phyloP scores from a whole-genome alignment of 192 early-diverging fungal species.

The Coemansia sp. region DNA sequence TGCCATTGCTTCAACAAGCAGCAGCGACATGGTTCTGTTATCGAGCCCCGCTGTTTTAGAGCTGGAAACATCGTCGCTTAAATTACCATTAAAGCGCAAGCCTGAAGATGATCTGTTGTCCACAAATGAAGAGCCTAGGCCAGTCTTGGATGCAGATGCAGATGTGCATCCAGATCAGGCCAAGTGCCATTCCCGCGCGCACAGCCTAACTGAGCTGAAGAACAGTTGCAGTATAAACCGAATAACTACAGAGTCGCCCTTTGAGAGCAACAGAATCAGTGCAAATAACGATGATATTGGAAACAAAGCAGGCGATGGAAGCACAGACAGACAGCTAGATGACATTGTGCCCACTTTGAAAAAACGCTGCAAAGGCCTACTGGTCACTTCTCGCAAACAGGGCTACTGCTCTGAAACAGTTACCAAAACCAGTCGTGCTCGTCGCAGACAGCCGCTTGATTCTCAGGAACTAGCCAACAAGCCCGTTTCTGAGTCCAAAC shows the following conservation, averaged over 20 bases:
- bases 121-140: not conserved
- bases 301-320: not conserved
- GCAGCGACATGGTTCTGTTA: not conserved
- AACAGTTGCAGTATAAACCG: not conserved
- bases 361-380: conserved; percentile 15
- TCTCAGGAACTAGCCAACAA: not conserved
- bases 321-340: not conserved
- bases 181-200: not conserved
- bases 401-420: not conserved
- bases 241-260: not conserved
- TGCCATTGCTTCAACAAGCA: not conserved
- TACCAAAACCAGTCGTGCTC: not conserved
- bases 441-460: not conserved
- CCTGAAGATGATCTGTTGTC: not conserved
- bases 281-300: not conserved
- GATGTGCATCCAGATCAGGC: not conserved
- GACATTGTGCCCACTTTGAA: conserved; percentile 19
- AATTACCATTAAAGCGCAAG: conserved; percentile 24
- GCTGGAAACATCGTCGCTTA: conserved; percentile 30
- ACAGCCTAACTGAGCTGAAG: not conserved
- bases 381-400: not conserved
- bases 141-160: no score
- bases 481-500: not conserved
- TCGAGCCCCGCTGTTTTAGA: conserved; percentile 11
- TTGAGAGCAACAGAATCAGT: not conserved